A percentile compares a stretch with the other conserved stretches of the same genome.
These are phyloP conservation scores for Penicillium hordei DNA, from an alignment of 2,329 filamentous ascomycete species.

Conservation along the genomic window DNA sequence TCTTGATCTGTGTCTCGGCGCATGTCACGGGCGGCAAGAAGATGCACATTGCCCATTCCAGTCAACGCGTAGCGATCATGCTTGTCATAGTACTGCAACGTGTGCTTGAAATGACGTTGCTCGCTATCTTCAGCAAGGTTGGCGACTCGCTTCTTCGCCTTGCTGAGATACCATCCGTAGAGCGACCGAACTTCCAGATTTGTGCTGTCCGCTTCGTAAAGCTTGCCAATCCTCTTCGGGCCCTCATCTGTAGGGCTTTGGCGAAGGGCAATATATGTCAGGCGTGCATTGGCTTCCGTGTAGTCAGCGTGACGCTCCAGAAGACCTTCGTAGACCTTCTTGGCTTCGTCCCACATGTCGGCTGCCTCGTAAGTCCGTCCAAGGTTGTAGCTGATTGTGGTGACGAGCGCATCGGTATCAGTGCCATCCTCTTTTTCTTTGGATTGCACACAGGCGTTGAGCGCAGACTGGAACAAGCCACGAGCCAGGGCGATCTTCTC, in stretches of 20 bases:
- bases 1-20: constrained; percentile 84
- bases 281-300: constrained; percentile 81
- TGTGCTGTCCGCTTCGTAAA: constrained; percentile 78
- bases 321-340: constrained; percentile 83
- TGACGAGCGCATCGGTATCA: constrained; percentile 88
- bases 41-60: constrained; percentile 94
- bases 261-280: constrained; percentile 86
- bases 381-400: constrained; percentile 95
- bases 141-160: constrained; percentile 75
- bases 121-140: constrained; percentile 88
- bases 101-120: constrained; percentile 94
- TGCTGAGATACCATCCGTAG: constrained; percentile 94
- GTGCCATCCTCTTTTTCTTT: constrained; percentile 71
- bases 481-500: constrained; percentile 79
- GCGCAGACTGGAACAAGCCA: constrained; percentile 86
- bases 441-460: constrained; percentile 82
- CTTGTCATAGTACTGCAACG: constrained; percentile 90
- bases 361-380: constrained; percentile 89
- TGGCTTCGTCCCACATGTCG: constrained; percentile 75
- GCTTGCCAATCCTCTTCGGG: constrained; percentile 77
- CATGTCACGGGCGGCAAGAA: constrained; percentile 90
- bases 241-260: constrained; percentile 81
- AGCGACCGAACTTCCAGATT: constrained; percentile 90
- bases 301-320: constrained; percentile 86
- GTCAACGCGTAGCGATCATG: constrained; percentile 96